Conservation (phyloP, 768 basidiomycete genomes). For the Cystobasidium ongulense region DNA sequence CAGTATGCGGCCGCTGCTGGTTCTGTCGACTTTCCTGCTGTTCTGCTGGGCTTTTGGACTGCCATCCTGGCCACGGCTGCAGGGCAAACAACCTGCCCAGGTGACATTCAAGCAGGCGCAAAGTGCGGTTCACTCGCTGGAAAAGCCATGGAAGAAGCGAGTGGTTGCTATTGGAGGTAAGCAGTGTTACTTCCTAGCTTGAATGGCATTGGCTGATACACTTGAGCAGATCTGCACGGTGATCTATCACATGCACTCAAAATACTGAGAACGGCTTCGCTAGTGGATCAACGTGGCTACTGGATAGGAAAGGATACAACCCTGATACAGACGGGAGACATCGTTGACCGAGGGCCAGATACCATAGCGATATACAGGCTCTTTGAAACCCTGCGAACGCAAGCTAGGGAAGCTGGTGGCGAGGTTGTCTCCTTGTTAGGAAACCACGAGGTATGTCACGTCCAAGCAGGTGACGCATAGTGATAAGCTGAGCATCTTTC, state of each 20-base stretch:
- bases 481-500: not conserved
- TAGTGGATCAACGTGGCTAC: conserved; percentile 29
- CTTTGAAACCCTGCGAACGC: conserved; percentile 72
- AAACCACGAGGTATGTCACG: conserved; percentile 96
- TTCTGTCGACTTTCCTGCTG: not conserved
- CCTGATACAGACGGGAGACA: conserved; percentile 38
- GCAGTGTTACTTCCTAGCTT: not conserved
- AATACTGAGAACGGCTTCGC: conserved; percentile 24
- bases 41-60: conserved; percentile 13
- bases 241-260: conserved; percentile 30
- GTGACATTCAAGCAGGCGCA: not conserved
- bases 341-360: conserved; percentile 64
- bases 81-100: not conserved
- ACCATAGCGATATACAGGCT: conserved; percentile 73
- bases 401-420: conserved; percentile 64
- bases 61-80: not conserved
- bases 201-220: not conserved
- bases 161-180: conserved; percentile 32
- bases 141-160: conserved; percentile 21
- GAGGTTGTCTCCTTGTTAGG: conserved; percentile 70
- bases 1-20: not conserved
- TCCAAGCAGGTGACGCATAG: conserved; percentile 51
- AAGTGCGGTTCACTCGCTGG: not conserved
- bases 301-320: conserved; percentile 30
- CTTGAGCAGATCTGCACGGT: conserved; percentile 31